Conservation (phyloP, 257 asterid species). For the Fraxinus anomala region DNA sequence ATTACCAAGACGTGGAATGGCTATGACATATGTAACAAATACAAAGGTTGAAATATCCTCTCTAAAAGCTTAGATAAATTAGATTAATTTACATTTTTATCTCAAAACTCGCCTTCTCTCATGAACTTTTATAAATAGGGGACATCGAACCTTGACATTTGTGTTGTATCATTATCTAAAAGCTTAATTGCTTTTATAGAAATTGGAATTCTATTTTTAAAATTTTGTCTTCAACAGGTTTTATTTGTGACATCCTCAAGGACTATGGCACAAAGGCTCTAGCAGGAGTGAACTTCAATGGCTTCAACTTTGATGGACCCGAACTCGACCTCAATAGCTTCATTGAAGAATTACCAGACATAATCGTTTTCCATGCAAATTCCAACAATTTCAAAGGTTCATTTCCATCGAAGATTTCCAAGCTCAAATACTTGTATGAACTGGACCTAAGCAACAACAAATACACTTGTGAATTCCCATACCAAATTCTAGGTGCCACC, state of each 20-base stretch:
- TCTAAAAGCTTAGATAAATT: too few species aligned
- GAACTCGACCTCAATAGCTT: conserved; percentile 26
- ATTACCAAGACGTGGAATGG: conserved; percentile 32
- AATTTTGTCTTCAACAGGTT: conserved; percentile 12
- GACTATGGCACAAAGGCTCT: conserved; percentile 7
- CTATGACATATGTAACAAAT: conserved; percentile 30
- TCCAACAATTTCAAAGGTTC: conserved; percentile 34
- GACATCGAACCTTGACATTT: too few species aligned
- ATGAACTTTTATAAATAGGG: too few species aligned
- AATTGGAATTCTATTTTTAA: too few species aligned
- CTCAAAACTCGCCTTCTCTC: too few species aligned
- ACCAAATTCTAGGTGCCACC: conserved; percentile 25
- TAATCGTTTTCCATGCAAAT: conserved; percentile 34
- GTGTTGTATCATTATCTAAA: too few species aligned
- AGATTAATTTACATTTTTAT: too few species aligned
- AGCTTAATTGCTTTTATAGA: too few species aligned
- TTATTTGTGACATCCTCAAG: conserved; percentile 28
- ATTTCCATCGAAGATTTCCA: conserved; percentile 22
- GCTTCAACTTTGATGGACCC: conserved; percentile 29
- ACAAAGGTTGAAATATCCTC: conserved; percentile 10
- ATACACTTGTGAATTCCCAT: conserved; percentile 28
- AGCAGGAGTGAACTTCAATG: conserved; percentile 33
- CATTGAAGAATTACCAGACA: conserved; percentile 28
- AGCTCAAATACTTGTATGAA: conserved; percentile 26
- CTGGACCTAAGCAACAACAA: conserved; percentile 38